Conservation (phyloP, 805 yeast species). For the Candida tallmaniae region DNA sequence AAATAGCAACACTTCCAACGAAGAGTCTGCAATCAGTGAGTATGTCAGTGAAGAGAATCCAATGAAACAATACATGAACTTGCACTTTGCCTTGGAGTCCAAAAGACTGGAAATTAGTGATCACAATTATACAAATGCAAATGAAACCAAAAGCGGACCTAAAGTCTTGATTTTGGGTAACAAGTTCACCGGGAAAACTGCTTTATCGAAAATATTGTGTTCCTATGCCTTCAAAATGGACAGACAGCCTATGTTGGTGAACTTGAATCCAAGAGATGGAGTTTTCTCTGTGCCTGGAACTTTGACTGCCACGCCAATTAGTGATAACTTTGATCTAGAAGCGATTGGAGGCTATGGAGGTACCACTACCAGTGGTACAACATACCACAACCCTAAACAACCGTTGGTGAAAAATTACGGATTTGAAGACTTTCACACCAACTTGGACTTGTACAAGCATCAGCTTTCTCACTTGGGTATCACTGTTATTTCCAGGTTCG, state of each 20-base stretch:
- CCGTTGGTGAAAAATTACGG: constrained; percentile 86
- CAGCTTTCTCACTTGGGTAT: constrained; percentile 46
- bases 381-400: constrained; percentile 77
- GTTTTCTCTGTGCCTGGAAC: constrained; percentile 79
- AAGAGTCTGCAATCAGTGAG: constrained; percentile 44
- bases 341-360: constrained; percentile 70
- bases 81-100: constrained; percentile 74
- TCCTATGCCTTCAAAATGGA: constrained; percentile 76
- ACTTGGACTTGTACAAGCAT: constrained; percentile 51
- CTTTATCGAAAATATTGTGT: constrained; percentile 61
- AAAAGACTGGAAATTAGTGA: constrained; percentile 30
- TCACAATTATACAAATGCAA: constrained; percentile 13
- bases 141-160: constrained; percentile 42
- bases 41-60: constrained; percentile 70
- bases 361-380: constrained; percentile 65
- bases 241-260: constrained; percentile 64
- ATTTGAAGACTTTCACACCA: constrained; percentile 52
- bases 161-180: constrained; percentile 73
- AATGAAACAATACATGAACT: constrained; percentile 57
- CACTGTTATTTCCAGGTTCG: constrained; percentile 45
- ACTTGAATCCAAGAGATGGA: constrained; percentile 71
- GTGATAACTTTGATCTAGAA: constrained; percentile 77
- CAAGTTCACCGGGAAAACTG: constrained; percentile 71
- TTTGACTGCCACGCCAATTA: constrained; percentile 75
- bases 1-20: constrained; percentile 20